Evolutionary conservation across 2,329 filamentous ascomycete species (phyloP).

Genomic region (Alternaria ethzedia): DNA sequence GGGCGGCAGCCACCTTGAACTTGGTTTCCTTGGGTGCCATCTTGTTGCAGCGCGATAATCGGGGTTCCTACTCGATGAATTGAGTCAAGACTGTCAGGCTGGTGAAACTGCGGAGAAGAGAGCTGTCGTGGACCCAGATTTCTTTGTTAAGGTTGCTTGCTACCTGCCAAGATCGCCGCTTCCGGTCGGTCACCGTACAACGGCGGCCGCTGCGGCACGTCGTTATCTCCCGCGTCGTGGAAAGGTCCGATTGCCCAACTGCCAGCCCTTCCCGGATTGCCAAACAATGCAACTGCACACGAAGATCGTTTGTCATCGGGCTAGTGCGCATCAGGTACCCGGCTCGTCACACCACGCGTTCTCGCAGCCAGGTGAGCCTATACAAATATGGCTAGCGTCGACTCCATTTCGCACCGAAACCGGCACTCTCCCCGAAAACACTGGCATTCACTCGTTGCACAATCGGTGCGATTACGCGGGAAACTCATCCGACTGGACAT

Average conservation of each 20-base stretch:
- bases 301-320: neutral
- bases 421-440: neutral
- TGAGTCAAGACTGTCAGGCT: neutral
- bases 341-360: neutral
- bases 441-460: neutral
- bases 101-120: neutral
- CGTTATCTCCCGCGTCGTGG: neutral
- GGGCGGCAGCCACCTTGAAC: slow-evolving; percentile 46
- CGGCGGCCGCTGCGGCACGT: neutral
- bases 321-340: neutral
- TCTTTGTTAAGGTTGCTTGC: neutral
- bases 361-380: neutral
- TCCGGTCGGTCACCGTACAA: neutral
- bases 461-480: neutral
- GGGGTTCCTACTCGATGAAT: neutral
- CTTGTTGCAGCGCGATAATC: neutral
- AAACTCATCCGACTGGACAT: neutral
- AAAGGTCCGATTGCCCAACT: neutral
- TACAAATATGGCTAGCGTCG: neutral
- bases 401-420: neutral
- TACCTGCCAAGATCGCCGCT: neutral
- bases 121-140: neutral
- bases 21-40: slow-evolving; percentile 35
- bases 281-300: neutral
- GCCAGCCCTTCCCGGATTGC: neutral